Conservation (phyloP, 2,329 filamentous ascomycete genomes). For the Trichoderma gracile region DNA sequence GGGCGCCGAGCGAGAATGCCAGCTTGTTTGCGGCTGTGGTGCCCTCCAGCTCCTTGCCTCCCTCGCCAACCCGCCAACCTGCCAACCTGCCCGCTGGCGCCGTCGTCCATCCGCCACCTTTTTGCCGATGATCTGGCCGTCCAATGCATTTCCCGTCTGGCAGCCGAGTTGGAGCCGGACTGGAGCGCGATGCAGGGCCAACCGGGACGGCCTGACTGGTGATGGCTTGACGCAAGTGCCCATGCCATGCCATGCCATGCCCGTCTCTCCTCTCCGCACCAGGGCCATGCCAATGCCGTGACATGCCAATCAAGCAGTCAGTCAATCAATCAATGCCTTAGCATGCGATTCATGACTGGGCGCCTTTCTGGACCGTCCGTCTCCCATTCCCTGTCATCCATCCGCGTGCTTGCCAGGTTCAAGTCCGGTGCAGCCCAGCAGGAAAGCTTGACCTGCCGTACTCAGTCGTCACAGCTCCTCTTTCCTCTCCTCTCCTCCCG, state of each 20-base stretch:
- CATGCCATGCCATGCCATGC: conserved; percentile 4
- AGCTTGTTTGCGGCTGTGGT: too few relatives aligned
- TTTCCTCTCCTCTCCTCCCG: background rate
- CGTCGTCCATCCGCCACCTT: conserved; percentile 17
- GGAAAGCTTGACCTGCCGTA: too few relatives aligned
- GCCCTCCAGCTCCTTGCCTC: too few relatives aligned
- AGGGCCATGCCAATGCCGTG: background rate
- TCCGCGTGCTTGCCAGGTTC: conserved; percentile 11
- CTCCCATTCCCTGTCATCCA: background rate
- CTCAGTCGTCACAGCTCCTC: background rate
- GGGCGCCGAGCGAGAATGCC: too few relatives aligned
- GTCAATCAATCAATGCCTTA: too few relatives aligned
- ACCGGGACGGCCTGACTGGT: conserved; percentile 1
- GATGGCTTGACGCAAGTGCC: conserved; percentile 17
- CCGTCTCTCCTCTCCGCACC: background rate
- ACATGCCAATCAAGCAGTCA: background rate
- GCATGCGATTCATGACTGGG: conserved; percentile 6
- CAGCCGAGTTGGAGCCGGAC: conserved; percentile 1
- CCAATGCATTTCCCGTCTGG: background rate
- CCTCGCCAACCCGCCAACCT: background rate
- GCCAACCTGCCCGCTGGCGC: conserved; percentile 6
- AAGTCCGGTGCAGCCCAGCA: background rate
- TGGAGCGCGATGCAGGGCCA: conserved; percentile 14
- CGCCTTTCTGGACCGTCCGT: background rate
- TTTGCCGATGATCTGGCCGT: conserved; percentile 12